Base-by-base conservation (phyloP, 352 stramenopile species). In the Pythium biforme region DNA sequence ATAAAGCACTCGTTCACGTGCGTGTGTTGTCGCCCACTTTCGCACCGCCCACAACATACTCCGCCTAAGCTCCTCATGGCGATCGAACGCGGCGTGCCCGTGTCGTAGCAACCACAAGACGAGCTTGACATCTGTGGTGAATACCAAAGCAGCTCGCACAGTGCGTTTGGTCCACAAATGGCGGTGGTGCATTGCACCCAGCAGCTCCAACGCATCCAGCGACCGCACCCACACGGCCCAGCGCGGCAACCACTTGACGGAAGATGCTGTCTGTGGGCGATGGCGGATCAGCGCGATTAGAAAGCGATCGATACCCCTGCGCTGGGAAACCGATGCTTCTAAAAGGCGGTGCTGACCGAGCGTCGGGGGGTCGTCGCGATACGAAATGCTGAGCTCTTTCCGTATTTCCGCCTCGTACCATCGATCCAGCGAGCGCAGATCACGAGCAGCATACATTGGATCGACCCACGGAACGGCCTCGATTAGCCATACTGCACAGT, bases 401-500 rank as follows among this genome's bases (percentile, higher is more conserved):
- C 27, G 47, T 10, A 54, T 6, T 3, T 3, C 25, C 12, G 20
- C 12, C 47, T 54, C 47, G 23, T 54, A 54, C 47, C 47, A 54
- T 34, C 15, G 20, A 3, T 37, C 47, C 14, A 54, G 2, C 10
- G 23, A 20, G 15, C 47, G 47, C 15, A 54, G 27, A 22, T 54
- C 47, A 19, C 47, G 47, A n/a, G 47, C 47, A 12, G 23, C 19
- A 54, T 54, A 54, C 10, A 5, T 12, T 19, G 47, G 12, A 22
- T 54, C 47, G 17, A 34, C 23, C 23, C 47, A 31, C 9, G 47
- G 47, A 9, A 54, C 47, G 15, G 8, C 8, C 25, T 54, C 25
- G 25, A 54, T 31, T 10, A 54, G 15, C 47, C 47, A 54, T 12
- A 22, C 37, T 20, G 47, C 47, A 19, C 47, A 54, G 8, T 54